phyloP scores from a whole-genome alignment of 805 yeast genomes.

The Brettanomyces nanus region DNA sequence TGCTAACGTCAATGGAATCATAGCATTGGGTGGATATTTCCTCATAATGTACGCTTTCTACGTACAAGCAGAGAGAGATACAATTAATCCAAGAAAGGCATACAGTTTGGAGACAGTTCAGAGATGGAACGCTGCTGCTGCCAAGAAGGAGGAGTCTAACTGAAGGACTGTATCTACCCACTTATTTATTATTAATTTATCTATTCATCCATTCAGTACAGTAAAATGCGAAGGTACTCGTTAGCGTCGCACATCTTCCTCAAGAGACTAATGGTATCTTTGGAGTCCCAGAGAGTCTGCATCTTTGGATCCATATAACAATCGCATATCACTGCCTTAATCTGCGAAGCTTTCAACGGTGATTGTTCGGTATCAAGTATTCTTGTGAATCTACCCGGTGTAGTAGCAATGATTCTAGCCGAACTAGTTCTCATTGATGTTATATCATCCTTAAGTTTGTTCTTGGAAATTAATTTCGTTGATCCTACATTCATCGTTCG shows the following conservation, averaged over 20 bases:
- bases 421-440: conserved; percentile 34
- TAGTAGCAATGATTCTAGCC: conserved; percentile 49
- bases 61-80: conserved; percentile 29
- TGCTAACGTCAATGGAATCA: conserved; percentile 35
- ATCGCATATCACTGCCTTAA: conserved; percentile 52
- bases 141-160: conserved; percentile 8
- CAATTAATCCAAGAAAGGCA: conserved; percentile 28
- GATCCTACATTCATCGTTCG: conserved; percentile 40
- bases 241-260: conserved; percentile 28
- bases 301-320: conserved; percentile 53
- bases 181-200: conserved; percentile 3
- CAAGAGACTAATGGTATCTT: conserved; percentile 35
- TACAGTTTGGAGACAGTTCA: conserved; percentile 31
- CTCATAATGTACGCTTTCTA: conserved; percentile 27
- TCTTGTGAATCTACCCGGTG: conserved; percentile 52
- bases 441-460: conserved; percentile 58
- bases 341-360: conserved; percentile 32
- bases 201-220: conserved; percentile 30
- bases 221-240: conserved; percentile 40
- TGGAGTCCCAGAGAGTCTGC: conserved; percentile 52
- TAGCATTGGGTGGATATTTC: conserved; percentile 33
- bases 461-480: conserved; percentile 67
- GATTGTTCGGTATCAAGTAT: conserved; percentile 37
- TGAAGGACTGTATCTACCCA: conserved; percentile 4
- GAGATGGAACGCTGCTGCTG: conserved; percentile 42